Percentiles rank a stretch among this genome's conserved stretches.
Evolutionary conservation across 129 eudicot species (phyloP).

Genomic region (Chrysanthemum seticuspe): DNA sequence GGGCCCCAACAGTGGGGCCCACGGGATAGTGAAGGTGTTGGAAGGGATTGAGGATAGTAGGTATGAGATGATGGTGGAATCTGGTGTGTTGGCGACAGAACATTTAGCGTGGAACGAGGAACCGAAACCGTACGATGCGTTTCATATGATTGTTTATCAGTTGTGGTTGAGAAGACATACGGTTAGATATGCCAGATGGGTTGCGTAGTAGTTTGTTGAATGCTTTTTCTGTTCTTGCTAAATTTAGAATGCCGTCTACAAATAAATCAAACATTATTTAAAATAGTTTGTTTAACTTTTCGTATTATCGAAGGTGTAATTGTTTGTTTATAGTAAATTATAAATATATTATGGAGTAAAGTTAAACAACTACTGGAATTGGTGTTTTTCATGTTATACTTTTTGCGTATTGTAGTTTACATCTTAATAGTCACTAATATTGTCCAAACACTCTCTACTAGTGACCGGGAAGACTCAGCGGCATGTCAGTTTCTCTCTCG

Average conservation of each 20-base stretch:
- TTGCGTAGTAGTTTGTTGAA: conserved; percentile 10
- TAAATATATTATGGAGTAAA: too few relatives aligned
- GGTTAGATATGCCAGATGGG: conserved; percentile 64
- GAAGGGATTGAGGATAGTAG: conserved; percentile 34
- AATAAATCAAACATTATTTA: conserved; percentile 6
- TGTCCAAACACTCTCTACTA: too few relatives aligned
- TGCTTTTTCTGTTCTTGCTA: neutral
- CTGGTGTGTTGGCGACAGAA: conserved; percentile 64
- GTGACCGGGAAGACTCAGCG: too few relatives aligned
- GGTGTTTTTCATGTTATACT: too few relatives aligned
- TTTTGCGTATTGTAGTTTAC: too few relatives aligned
- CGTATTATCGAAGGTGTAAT: neutral
- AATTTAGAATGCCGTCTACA: conserved; percentile 5
- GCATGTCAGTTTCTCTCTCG: too few relatives aligned
- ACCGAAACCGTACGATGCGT: conserved; percentile 85
- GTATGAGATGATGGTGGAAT: conserved; percentile 62
- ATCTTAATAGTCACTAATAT: too few relatives aligned
- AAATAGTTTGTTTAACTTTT: neutral
- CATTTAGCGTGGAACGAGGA: conserved; percentile 78
- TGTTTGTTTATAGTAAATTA: too few relatives aligned
- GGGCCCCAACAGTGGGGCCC: conserved; percentile 42
- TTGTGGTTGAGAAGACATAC: conserved; percentile 90
- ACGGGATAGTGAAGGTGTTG: conserved; percentile 49
- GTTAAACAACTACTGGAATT: too few relatives aligned
- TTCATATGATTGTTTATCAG: conserved; percentile 91